Conservation (phyloP, 805 yeast genomes). For the Candida nemodendra region DNA sequence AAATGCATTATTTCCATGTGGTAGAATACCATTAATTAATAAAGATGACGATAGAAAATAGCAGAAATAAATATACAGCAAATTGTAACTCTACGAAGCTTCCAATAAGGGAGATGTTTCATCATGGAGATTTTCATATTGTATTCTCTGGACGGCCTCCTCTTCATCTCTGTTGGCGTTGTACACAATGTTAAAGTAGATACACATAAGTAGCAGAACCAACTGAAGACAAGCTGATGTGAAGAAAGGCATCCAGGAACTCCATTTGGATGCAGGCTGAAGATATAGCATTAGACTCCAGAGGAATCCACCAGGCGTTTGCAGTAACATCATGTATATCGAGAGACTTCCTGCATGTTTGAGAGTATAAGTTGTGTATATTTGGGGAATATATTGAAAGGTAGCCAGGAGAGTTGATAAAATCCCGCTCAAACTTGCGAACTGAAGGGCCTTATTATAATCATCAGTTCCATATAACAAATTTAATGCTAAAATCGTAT, state of each 20-base stretch:
- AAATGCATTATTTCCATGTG: slow-evolving; percentile 2
- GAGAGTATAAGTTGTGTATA: slow-evolving; percentile 62
- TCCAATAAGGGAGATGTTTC: slow-evolving; percentile 13
- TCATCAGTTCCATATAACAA: slow-evolving; percentile 23
- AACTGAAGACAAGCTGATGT: slow-evolving; percentile 72
- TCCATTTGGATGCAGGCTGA: slow-evolving; percentile 80
- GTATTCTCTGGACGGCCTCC: slow-evolving; percentile 18
- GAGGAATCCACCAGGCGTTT: slow-evolving; percentile 84
- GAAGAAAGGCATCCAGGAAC: slow-evolving; percentile 79
- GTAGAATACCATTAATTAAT: neutral
- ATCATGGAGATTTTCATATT: slow-evolving; percentile 13
- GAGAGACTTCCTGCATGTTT: slow-evolving; percentile 82
- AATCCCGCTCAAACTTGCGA: slow-evolving; percentile 64
- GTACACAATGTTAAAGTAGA: slow-evolving; percentile 41
- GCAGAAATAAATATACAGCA: no score
- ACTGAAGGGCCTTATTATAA: slow-evolving; percentile 25
- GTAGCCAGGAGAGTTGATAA: slow-evolving; percentile 62
- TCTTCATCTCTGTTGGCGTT: slow-evolving; percentile 22
- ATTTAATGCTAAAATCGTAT: slow-evolving; percentile 36
- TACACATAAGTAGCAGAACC: slow-evolving; percentile 57
- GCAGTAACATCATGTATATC: slow-evolving; percentile 76
- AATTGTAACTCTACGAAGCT: neutral
- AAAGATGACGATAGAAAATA: no score
- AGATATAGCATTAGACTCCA: slow-evolving; percentile 72
- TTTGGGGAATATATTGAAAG: slow-evolving; percentile 78